phyloP scores from a whole-genome alignment of 1,139 yeast species.

The Kurtzmaniella quercitrusa region DNA sequence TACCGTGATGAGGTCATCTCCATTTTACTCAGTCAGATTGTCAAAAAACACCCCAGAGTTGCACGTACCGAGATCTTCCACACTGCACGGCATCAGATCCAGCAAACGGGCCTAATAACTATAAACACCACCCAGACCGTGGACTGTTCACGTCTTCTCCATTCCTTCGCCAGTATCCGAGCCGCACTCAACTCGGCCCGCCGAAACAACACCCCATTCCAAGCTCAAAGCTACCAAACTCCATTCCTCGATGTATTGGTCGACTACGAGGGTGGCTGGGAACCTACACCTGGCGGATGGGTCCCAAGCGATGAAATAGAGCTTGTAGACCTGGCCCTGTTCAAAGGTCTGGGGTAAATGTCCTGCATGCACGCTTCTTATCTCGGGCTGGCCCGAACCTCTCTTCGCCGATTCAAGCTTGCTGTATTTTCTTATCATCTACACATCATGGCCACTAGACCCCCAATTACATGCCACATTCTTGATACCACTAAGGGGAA shows the following conservation, averaged over 20 bases:
- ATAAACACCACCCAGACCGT: conserved; percentile 24
- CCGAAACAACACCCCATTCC: neutral
- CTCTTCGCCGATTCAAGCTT: neutral
- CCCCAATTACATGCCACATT: conserved; percentile 81
- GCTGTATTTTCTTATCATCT: neutral
- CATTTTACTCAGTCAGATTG: conserved; percentile 20
- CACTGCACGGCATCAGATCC: conserved; percentile 21
- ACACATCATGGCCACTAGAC: conserved; percentile 18
- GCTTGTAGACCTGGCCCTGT: neutral
- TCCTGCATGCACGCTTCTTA: neutral
- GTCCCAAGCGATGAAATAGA: neutral
- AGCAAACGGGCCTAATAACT: conserved; percentile 15
- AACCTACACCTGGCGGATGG: neutral
- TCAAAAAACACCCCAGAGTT: conserved; percentile 13
- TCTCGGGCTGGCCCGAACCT: neutral
- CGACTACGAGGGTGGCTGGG: neutral
- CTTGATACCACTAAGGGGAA: conserved; percentile 79
- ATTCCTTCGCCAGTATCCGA: neutral
- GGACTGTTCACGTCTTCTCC: conserved; percentile 3
- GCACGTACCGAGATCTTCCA: conserved; percentile 24
- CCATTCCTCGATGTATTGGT: neutral
- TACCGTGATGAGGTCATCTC: conserved; percentile 21
- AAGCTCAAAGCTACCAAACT: neutral
- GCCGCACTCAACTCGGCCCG: neutral
- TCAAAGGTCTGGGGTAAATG: neutral